These are phyloP conservation scores for Yamadazyma spencermartinsiae DNA, from an alignment of 1,139 yeast species.

Conservation along the genomic window DNA sequence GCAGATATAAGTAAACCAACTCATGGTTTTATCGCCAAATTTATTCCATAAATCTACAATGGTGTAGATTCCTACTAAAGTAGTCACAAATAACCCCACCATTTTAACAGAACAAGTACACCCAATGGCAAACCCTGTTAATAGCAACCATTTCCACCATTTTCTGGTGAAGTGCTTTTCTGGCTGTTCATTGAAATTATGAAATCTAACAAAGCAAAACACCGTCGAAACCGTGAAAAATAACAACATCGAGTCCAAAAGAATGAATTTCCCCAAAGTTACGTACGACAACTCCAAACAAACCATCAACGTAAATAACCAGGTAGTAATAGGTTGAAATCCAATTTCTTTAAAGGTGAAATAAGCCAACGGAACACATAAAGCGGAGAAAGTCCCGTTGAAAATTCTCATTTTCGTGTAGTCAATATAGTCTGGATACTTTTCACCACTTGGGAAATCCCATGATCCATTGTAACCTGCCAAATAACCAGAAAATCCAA, in stretches of 20 bases:
- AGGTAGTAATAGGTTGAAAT: constrained; percentile 45
- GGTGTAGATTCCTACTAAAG: constrained; percentile 76
- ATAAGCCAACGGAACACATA: constrained; percentile 66
- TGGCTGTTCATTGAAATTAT: constrained; percentile 61
- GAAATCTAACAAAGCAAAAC: constrained; percentile 75
- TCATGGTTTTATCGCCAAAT: constrained; percentile 57
- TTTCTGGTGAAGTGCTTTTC: constrained; percentile 57
- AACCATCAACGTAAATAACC: constrained; percentile 60
- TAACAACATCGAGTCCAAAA: constrained; percentile 71
- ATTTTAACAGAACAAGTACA: constrained; percentile 81
- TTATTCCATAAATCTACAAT: constrained; percentile 70
- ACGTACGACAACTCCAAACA: constrained; percentile 65
- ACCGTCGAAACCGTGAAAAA: constrained; percentile 88
- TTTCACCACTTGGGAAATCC: constrained; percentile 60
- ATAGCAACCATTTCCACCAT: constrained; percentile 93
- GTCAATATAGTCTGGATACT: constrained; percentile 56
- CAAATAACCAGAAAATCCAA: constrained; percentile 87
- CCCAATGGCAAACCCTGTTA: constrained; percentile 75
- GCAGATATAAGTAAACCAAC: constrained; percentile 48
- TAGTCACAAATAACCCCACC: constrained; percentile 79
- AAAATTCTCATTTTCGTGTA: constrained; percentile 63
- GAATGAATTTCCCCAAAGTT: constrained; percentile 66
- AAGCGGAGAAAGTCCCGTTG: constrained; percentile 62
- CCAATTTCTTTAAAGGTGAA: constrained; percentile 55
- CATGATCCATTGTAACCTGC: constrained; percentile 70